Evolutionary conservation across 176 grass and related monocot genomes (phyloP).

Genomic region (Aegilops sharonensis): DNA sequence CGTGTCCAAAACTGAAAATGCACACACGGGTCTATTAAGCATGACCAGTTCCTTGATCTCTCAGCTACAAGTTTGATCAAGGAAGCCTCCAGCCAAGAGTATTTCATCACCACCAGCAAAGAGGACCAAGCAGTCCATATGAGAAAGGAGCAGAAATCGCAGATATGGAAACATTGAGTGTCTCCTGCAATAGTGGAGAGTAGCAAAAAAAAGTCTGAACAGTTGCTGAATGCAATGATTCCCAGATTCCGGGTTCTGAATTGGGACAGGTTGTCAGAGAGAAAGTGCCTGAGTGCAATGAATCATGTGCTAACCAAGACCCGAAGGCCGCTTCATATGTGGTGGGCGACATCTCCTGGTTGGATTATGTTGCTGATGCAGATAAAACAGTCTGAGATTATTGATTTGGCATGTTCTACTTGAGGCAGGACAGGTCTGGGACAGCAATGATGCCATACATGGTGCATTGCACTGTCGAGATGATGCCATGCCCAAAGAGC

Average conservation of each 20-base stretch:
- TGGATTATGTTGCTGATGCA: constrained; percentile 59
- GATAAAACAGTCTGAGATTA: constrained; percentile 44
- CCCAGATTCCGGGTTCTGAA: constrained; percentile 43
- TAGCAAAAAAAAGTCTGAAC: no score
- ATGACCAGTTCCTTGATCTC: constrained; percentile 87
- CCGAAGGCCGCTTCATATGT: constrained; percentile 20
- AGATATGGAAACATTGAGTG: constrained; percentile 41
- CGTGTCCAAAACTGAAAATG: constrained; percentile 66
- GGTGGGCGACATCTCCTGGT: constrained; percentile 41
- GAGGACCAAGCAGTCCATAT: constrained; percentile 46
- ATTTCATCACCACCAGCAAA: constrained; percentile 39
- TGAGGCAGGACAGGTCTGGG: constrained; percentile 34
- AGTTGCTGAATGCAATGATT: constrained; percentile 23
- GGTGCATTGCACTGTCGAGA: constrained; percentile 23
- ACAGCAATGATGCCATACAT: constrained; percentile 29
- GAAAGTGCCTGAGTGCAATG: constrained; percentile 42
- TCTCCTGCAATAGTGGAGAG: constrained; percentile 14
- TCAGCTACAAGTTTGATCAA: constrained; percentile 77
- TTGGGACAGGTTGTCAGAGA: constrained; percentile 28
- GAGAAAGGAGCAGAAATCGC: constrained; percentile 53
- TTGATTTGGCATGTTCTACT: constrained; percentile 42
- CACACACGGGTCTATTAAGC: constrained; percentile 64
- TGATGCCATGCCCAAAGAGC: constrained; percentile 32
- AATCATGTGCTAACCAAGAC: constrained; percentile 58
- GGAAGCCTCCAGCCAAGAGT: constrained; percentile 56